Conservation (phyloP, 2,329 filamentous ascomycete species). For the Fonsecaea pedrosoi region DNA sequence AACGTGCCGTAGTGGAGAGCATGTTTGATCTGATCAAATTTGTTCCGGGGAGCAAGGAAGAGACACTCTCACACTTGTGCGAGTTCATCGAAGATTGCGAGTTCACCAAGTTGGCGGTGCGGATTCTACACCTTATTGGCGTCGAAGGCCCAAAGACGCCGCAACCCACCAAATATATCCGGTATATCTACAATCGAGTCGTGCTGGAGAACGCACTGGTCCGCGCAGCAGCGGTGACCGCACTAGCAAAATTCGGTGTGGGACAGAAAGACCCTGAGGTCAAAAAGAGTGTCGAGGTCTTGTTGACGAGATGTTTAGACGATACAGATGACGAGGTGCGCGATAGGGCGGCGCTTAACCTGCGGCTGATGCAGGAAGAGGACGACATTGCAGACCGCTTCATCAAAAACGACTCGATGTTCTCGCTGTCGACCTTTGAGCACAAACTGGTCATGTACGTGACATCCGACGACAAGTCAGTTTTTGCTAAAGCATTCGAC, state of each 20-base stretch:
- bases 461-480: constrained; percentile 85
- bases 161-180: constrained; percentile 97
- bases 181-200: constrained; percentile 98
- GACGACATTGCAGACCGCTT: constrained; percentile 85
- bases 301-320: constrained; percentile 91
- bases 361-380: constrained; percentile 89
- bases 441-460: constrained; percentile 98
- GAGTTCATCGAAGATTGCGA: constrained; percentile 99
- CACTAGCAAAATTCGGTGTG: constrained; percentile 94
- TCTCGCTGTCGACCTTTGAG: constrained; percentile 91
- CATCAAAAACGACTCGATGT: constrained; percentile 97
- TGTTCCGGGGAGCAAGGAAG: constrained; percentile 82
- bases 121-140: constrained; percentile 91
- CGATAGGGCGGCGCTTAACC: constrained; percentile 90
- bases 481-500: constrained; percentile 86
- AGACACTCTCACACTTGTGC: constrained; percentile 90
- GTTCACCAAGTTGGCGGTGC: constrained; percentile 95
- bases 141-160: constrained; percentile 93
- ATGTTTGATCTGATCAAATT: constrained; percentile 99
- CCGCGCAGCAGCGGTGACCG: constrained; percentile 91
- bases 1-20: constrained; percentile 95
- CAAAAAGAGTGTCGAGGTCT: constrained; percentile 91
- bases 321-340: constrained; percentile 98
- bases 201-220: constrained; percentile 97
- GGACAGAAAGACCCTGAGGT: constrained; percentile 96